A percentile compares a stretch with the other conserved stretches of the same genome.
These are phyloP conservation scores for Fusarium neocosmosporiellum DNA, from an alignment of 2,329 filamentous ascomycete genomes.

Conservation along the genomic window DNA sequence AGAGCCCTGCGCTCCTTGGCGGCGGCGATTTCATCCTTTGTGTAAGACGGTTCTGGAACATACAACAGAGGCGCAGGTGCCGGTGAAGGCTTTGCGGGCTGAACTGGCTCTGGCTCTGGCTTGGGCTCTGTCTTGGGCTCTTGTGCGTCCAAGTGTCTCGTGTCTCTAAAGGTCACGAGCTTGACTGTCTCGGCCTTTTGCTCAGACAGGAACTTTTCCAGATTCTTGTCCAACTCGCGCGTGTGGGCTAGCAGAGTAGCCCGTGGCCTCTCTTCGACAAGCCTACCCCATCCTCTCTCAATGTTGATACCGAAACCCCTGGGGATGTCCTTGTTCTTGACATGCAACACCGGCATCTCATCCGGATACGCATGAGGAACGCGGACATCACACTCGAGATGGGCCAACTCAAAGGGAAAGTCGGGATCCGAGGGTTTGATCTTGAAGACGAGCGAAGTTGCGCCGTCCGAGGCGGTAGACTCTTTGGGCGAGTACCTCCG, in stretches of 20 bases:
- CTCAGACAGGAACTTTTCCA: constrained; percentile 76
- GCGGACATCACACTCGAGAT: constrained; percentile 74
- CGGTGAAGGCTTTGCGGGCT: constrained; percentile 26
- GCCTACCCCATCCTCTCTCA: constrained; percentile 76
- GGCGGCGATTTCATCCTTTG: constrained; percentile 67
- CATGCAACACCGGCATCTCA: constrained; percentile 66
- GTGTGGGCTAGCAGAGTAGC: constrained; percentile 73
- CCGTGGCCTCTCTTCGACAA: constrained; percentile 66
- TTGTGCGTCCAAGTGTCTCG: constrained; percentile 55
- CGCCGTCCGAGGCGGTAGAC: constrained; percentile 56
- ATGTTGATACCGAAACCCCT: constrained; percentile 81
- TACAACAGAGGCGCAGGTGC: constrained; percentile 43
- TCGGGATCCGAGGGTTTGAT: constrained; percentile 83
- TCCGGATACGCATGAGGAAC: constrained; percentile 74
- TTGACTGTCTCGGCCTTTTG: constrained; percentile 80
- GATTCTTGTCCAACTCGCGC: constrained; percentile 76
- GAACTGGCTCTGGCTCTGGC: constrained; percentile 18
- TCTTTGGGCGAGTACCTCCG: constrained; percentile 70
- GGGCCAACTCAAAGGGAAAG: constrained; percentile 81
- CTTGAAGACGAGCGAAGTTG: constrained; percentile 70
- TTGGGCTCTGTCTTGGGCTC: constrained; percentile 19
- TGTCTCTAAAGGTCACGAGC: constrained; percentile 71
- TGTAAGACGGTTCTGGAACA: constrained; percentile 62
- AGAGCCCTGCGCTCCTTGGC: constrained; percentile 72
- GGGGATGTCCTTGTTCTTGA: constrained; percentile 76